These are phyloP conservation scores for Euptelea pleiosperma DNA, from an alignment of 164 flowering plant species.

Conservation along the genomic window DNA sequence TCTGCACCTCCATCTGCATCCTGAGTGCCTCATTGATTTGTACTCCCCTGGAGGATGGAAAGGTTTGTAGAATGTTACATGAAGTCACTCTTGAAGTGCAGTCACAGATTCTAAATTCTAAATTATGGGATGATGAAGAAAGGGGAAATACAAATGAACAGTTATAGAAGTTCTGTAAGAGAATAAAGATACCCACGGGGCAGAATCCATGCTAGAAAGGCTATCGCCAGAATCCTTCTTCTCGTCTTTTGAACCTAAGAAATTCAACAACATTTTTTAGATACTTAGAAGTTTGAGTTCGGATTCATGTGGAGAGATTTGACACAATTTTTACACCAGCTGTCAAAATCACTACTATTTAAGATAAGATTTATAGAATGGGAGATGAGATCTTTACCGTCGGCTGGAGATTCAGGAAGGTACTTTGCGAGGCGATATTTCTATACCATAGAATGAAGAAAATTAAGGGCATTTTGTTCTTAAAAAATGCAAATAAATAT, in stretches of 20 bases:
- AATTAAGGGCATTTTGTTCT: neutral
- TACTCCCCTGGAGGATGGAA: conserved; percentile 34
- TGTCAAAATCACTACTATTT: no score
- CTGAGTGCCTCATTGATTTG: conserved; percentile 60
- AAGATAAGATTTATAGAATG: neutral
- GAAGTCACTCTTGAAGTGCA: neutral
- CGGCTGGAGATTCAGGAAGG: conserved; percentile 61
- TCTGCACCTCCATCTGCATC: conserved; percentile 77
- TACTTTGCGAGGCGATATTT: conserved; percentile 72
- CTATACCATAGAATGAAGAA: conserved; percentile 21
- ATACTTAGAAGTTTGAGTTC: neutral
- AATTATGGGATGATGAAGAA: neutral
- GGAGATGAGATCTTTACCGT: conserved; percentile 31
- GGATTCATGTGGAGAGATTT: no score
- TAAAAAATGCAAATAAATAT: neutral
- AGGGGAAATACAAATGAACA: neutral
- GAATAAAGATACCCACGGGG: conserved; percentile 42
- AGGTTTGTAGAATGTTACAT: conserved; percentile 5
- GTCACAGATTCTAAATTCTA: neutral
- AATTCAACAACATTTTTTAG: neutral
- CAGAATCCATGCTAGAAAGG: conserved; percentile 48
- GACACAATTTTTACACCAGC: no score
- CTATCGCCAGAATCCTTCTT: conserved; percentile 55
- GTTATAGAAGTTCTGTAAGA: neutral
- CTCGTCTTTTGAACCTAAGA: conserved; percentile 60